Evolutionary conservation across 2,329 filamentous ascomycete genomes (phyloP).

Genomic region (Emergomyces orientalis): DNA sequence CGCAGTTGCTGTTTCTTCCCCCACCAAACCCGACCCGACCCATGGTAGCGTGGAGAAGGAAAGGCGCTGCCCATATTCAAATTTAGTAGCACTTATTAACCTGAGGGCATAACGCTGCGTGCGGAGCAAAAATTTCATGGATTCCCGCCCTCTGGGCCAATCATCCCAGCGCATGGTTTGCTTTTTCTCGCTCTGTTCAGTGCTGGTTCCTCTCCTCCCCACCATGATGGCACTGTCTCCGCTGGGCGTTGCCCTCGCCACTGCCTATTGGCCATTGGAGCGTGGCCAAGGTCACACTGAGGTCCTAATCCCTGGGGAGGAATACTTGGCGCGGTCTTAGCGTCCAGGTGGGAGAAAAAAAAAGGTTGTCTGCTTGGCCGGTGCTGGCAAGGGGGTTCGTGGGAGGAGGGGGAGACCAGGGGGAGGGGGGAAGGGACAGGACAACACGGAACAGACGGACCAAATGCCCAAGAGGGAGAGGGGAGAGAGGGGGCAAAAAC

Average conservation of each 20-base stretch:
- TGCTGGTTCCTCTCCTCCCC: not conserved
- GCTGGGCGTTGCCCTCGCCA: not conserved
- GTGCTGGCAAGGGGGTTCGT: too few relatives aligned
- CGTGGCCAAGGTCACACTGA: not conserved
- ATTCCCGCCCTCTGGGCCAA: not conserved
- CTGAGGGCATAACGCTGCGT: too few relatives aligned
- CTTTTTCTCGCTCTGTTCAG: not conserved
- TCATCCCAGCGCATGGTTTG: not conserved
- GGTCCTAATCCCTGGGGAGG: not conserved
- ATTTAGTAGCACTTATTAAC: too few relatives aligned
- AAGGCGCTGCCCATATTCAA: not conserved
- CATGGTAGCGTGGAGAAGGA: not conserved
- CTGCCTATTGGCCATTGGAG: not conserved
- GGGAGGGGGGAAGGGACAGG: not conserved
- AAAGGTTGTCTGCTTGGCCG: too few relatives aligned
- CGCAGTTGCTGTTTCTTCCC: too few relatives aligned
- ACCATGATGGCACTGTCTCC: not conserved
- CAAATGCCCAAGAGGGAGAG: not conserved
- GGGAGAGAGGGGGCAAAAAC: too few relatives aligned
- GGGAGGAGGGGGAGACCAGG: not conserved
- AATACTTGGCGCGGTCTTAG: not conserved
- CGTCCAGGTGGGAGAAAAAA: not conserved
- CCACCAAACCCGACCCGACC: not conserved
- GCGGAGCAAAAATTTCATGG: not conserved
- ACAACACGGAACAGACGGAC: not conserved